phyloP scores from a whole-genome alignment of 2,329 filamentous ascomycete species.

The Knufia petricola region DNA sequence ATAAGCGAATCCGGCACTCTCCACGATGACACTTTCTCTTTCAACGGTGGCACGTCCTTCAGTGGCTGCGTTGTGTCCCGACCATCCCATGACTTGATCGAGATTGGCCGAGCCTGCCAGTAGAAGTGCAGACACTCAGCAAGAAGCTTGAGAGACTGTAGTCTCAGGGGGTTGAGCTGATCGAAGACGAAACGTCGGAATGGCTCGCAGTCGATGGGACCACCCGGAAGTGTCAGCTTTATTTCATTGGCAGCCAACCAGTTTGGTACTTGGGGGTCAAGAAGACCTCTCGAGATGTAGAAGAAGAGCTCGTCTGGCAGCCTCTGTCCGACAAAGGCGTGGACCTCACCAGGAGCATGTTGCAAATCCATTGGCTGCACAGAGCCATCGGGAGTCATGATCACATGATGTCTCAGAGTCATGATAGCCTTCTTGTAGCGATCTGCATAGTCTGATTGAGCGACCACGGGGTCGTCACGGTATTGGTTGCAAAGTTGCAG shows the following conservation, averaged over 20 bases:
- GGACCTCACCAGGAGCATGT: constrained; percentile 68
- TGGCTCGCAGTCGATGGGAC: constrained; percentile 67
- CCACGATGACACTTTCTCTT: constrained; percentile 55
- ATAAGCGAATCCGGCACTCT: constrained; percentile 50
- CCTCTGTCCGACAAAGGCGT: constrained; percentile 82
- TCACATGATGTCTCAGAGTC: constrained; percentile 77
- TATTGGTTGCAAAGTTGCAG: constrained; percentile 65
- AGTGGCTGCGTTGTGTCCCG: constrained; percentile 57
- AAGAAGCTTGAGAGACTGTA: constrained; percentile 67
- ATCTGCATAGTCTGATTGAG: constrained; percentile 67
- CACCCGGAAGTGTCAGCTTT: constrained; percentile 70
- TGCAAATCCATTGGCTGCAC: constrained; percentile 65
- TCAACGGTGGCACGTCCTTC: constrained; percentile 43
- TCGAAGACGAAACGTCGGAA: constrained; percentile 71
- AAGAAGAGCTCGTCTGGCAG: constrained; percentile 83
- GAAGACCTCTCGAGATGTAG: constrained; percentile 74
- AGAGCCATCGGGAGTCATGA: constrained; percentile 67
- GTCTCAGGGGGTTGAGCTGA: constrained; percentile 63
- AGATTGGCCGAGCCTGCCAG: constrained; percentile 69
- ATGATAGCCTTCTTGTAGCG: constrained; percentile 79
- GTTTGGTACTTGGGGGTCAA: constrained; percentile 68
- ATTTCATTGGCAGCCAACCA: constrained; percentile 75
- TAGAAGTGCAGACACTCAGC: constrained; percentile 72
- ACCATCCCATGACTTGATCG: constrained; percentile 77
- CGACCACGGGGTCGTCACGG: constrained; percentile 64